A percentile compares a stretch with the other conserved stretches of the same genome.
Conservation (phyloP, 2,329 filamentous ascomycete genomes). For the Cercospora zeina region DNA sequence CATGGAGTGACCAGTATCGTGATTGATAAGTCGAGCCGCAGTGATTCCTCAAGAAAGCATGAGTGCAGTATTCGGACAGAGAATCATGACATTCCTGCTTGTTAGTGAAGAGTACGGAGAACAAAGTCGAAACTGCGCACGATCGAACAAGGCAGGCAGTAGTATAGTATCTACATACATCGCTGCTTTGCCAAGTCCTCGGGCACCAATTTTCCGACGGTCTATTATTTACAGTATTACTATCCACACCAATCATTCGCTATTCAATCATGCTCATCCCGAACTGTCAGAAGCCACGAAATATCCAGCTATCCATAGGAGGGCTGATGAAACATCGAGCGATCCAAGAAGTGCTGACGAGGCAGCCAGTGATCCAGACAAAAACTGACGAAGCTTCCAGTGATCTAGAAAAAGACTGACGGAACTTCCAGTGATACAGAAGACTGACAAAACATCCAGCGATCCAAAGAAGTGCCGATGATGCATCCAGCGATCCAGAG, state of each 20-base stretch:
- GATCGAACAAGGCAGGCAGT: constrained; percentile 3
- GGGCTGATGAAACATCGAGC: background rate
- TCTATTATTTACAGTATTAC: constrained; percentile 13
- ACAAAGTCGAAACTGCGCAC: background rate
- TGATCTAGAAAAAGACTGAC: background rate
- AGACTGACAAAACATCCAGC: background rate
- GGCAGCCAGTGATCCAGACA: background rate
- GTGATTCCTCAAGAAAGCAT: background rate
- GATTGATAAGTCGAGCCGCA: background rate
- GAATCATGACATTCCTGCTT: too few relatives aligned
- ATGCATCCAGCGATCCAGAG: background rate
- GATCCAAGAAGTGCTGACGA: background rate
- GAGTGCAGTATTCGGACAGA: too few relatives aligned
- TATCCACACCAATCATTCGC: background rate
- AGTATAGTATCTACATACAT: constrained; percentile 8
- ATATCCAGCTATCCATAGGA: background rate
- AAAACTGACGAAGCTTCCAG: background rate
- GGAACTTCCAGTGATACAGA: background rate
- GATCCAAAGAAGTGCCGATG: background rate
- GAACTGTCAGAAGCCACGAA: constrained; percentile 6
- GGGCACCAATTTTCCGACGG: background rate
- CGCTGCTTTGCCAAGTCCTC: background rate
- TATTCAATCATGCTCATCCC: constrained; percentile 2
- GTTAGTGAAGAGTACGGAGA: too few relatives aligned
- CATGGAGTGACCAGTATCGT: background rate